A percentile compares a stretch with the other conserved stretches of the same genome.
Conservation (phyloP, 257 asterid species). For the Solanum sitiens region DNA sequence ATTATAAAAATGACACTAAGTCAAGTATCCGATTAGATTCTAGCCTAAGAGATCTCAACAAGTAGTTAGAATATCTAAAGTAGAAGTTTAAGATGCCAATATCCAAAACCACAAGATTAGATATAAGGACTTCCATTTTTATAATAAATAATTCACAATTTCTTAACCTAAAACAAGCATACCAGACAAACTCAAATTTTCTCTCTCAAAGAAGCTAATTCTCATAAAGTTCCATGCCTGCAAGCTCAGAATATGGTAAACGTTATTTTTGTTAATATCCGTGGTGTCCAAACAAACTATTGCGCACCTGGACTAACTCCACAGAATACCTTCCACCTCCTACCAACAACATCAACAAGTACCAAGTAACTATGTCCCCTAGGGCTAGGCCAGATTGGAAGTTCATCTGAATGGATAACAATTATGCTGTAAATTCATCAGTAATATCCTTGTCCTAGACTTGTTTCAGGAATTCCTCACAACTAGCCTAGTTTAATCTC, state of each 20-base stretch:
- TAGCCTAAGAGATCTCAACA: neutral
- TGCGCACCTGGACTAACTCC: neutral
- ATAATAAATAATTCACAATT: neutral
- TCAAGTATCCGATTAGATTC: neutral
- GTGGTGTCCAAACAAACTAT: neutral
- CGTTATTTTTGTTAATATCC: neutral
- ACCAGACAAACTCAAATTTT: neutral
- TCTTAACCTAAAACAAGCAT: neutral
- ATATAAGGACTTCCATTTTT: neutral
- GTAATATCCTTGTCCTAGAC: neutral
- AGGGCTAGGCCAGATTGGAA: neutral
- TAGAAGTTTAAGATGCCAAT: neutral
- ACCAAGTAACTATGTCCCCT: neutral
- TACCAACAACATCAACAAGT: neutral
- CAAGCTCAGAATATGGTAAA: neutral
- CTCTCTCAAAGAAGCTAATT: neutral
- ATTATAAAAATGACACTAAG: neutral
- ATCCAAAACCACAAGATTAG: neutral
- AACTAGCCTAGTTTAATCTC: neutral
- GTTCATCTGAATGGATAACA: neutral
- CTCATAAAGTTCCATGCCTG: neutral
- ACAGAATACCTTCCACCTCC: neutral
- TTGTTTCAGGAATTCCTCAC: neutral
- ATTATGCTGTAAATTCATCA: neutral
- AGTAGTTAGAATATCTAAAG: neutral